Evolutionary conservation across 2,329 filamentous ascomycete genomes (phyloP), one percentile per base, ranked within the genome.

Genomic region (Trichoderma sp.): DNA sequence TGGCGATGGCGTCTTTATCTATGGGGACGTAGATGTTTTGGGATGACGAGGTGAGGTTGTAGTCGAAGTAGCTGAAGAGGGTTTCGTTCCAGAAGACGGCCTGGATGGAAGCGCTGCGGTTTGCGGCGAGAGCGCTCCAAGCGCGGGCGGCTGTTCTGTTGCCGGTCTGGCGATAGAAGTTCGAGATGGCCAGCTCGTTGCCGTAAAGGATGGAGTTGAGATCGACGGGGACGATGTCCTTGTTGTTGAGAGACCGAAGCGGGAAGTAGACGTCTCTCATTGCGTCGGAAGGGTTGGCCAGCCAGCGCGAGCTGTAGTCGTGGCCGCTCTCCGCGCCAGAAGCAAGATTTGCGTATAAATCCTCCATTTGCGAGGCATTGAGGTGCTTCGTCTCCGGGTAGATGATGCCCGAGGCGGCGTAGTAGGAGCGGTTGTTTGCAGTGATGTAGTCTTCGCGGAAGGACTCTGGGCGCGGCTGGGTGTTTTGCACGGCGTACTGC

Each of bases 131-230:
- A 4, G 79, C 72, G 6, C 79, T 77, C 83, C 86, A 91, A 10
- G 78, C 71, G 8, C 78, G 75, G 2, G 86, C 84, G 1, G 79
- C 83, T 1, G 79, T 82, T 34, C 76, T 72, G 74, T 89, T 86
- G 65, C 86, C 86, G 0, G 80, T 80, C 25, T 77, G 74, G 48
- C 82, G 80, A 70, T 87, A 80, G 74, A 89, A 89, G 2, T 78
- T 72, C 12, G 85, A 81, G 63, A 91, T 88, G 60, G 83, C 81
- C 2, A 86, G 78, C 73, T 91, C 89, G 70, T 89, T 90, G 72
- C 83, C 83, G 75, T 90, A 91, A 9, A 91, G 78, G 53, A 91
- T 90, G 1, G 88, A 86, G 76, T 91, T 91, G 70, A 91, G 82
- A 67, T 90, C 89, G 2, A 91, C 87, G 1, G 87, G 87, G 1